Base-by-base conservation (phyloP, 192 early-diverging fungal genomes). In the Backusella parvicylindrica region DNA sequence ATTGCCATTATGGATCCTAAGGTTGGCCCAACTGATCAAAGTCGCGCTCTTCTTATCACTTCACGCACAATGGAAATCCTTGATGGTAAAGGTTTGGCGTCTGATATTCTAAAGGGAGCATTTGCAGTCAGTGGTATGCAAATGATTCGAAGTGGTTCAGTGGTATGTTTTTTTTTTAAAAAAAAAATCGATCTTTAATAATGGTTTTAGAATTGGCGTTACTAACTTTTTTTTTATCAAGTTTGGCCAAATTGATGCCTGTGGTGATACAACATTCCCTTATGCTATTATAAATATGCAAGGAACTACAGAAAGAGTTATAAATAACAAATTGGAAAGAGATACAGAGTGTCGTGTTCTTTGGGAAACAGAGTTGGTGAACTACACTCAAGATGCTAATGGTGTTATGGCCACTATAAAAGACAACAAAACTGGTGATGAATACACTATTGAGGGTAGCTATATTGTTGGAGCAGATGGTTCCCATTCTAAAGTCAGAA, bases 381-480 rank as follows among this genome's bases (percentile, higher is more conserved):
- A 33, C 0, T 81, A 81, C 35, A 47, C 32, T 3, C 75, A 81
- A 71, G 40, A 70, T 3, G 53, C 21, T 0, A 60, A 74, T 7
- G 41, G 64, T 53, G 75, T 81, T 11, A n/a, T 28, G n/a, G 65
- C 68, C 37, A 69, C 16, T 0, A 30, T 79, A 5, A 41, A 50
- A 21, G 31, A 43, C 18, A 37, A 56, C 1, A 65, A 81, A n/a
- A 60, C 43, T 12, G 21, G 43, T 9, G 60, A 70, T n/a, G 49
- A 33, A 0, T 32, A 74, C 16, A 38, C 40, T 2, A 65, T 79
- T 2, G 16, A n/a, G 12, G 70, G 71, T 9, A 60, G 26, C 5
- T 82, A 76, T 35, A 50, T 82, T 9, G 63, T 82, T 6, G 81
- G 81, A 31, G 71, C 77, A 11, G 77, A 82, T 56, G 81, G 81